These are phyloP conservation scores for Diatrype stigma DNA, from an alignment of 2,329 filamentous ascomycete genomes.

Conservation along the genomic window DNA sequence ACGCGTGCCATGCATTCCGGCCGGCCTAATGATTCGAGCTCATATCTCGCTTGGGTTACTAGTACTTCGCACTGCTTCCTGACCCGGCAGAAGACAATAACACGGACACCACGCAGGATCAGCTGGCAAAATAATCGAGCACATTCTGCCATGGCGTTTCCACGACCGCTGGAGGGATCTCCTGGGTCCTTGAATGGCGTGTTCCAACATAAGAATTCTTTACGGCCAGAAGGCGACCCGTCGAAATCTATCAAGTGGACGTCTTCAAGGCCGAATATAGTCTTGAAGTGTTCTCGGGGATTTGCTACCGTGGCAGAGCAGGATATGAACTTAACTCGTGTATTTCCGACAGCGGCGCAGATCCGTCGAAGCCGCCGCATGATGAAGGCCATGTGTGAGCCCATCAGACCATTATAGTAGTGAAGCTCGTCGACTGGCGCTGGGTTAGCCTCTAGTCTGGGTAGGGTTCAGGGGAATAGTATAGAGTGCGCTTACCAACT, in stretches of 20 bases:
- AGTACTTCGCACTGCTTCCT: constrained; percentile 85
- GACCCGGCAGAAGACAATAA: constrained; percentile 89
- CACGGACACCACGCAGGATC: constrained; percentile 79
- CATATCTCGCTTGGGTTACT: constrained; percentile 72
- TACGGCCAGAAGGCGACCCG: constrained; percentile 85
- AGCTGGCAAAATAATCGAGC: constrained; percentile 87
- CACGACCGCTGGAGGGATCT: constrained; percentile 82
- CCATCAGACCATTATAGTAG: constrained; percentile 93
- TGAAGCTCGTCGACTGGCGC: constrained; percentile 74
- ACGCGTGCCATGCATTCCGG: constrained; percentile 73
- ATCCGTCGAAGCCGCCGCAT: constrained; percentile 86
- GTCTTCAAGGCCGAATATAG: constrained; percentile 84
- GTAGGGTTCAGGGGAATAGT: constrained; percentile 15
- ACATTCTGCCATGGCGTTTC: constrained; percentile 78
- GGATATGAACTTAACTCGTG: constrained; percentile 81
- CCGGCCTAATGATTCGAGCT: constrained; percentile 69
- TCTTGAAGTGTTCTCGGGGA: constrained; percentile 84
- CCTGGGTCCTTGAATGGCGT: constrained; percentile 87
- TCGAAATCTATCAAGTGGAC: constrained; percentile 84
- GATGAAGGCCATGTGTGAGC: constrained; percentile 89
- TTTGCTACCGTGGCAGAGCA: constrained; percentile 97
- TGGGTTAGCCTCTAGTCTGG: constrained; percentile 1
- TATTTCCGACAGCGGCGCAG: constrained; percentile 86
- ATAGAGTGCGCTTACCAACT: constrained; percentile 58
- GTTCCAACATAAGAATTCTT: constrained; percentile 98